Conservation (phyloP, 192 early-diverging fungal genomes). For the Backusella australiensis region DNA sequence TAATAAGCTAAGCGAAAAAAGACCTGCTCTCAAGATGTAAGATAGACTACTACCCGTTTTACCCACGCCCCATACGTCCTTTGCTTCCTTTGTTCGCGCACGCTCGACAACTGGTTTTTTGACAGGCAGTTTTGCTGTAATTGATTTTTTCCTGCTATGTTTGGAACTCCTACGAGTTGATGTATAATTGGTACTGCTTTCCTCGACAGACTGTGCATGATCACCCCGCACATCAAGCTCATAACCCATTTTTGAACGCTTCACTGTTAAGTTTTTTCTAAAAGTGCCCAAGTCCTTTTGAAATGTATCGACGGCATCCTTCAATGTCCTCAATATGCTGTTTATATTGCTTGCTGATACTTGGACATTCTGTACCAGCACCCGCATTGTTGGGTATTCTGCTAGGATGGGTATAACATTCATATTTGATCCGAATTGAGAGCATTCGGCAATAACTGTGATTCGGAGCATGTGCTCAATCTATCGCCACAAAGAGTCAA, state of each 20-base stretch:
- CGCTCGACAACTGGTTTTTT: conserved; percentile 2
- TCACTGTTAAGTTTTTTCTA: conserved; percentile 37
- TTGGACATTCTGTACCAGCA: conserved; percentile 47
- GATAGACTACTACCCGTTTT: conserved; percentile 54
- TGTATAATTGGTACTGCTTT: background rate
- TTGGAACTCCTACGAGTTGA: background rate
- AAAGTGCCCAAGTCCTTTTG: conserved; percentile 42
- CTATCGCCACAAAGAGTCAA: conserved; percentile 2
- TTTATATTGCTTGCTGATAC: conserved; percentile 38
- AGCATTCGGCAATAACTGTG: conserved; percentile 59
- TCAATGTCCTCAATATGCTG: conserved; percentile 38
- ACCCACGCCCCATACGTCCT: conserved; percentile 58
- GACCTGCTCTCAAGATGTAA: conserved; percentile 55
- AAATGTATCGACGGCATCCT: conserved; percentile 40
- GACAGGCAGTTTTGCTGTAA: background rate
- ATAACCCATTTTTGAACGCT: conserved; percentile 45
- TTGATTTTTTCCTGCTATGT: background rate
- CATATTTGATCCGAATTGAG: conserved; percentile 58
- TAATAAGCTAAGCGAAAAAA: conserved; percentile 47
- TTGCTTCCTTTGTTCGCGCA: conserved; percentile 14
- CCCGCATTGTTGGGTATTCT: conserved; percentile 59
- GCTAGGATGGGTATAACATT: conserved; percentile 53
- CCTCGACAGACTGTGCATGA: conserved; percentile 8
- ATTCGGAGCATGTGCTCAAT: conserved; percentile 40
- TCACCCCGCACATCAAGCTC: conserved; percentile 37